Conservation (phyloP, 257 asterid genomes). For the Perilla frutescens region DNA sequence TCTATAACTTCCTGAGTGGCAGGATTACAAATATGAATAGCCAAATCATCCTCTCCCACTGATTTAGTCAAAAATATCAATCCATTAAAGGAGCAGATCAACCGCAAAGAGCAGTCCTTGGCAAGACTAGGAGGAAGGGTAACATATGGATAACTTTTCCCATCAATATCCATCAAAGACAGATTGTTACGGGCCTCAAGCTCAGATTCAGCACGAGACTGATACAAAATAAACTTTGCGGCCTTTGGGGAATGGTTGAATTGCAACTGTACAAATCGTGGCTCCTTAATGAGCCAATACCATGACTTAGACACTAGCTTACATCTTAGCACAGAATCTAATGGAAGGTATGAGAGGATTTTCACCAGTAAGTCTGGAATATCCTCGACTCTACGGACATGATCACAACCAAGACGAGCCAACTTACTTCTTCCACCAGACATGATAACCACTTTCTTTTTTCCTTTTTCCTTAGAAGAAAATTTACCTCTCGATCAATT, state of each 20-base stretch:
- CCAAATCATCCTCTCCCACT: not conserved
- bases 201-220: not conserved
- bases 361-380: constrained; percentile 2
- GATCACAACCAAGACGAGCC: not conserved
- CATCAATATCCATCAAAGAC: constrained; percentile 16
- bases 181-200: not conserved
- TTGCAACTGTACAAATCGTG: constrained; percentile 17
- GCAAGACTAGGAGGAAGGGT: constrained; percentile 14
- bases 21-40: constrained; percentile 26
- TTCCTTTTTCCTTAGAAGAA: not conserved
- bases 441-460: constrained; percentile 11
- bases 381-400: not conserved
- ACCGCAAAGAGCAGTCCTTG: not conserved
- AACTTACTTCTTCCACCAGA: not conserved
- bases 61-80: constrained; percentile 5
- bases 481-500: not conserved
- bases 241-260: not conserved
- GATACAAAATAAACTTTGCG: constrained; percentile 2
- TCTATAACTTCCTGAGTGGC: constrained; percentile 16
- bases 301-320: constrained; percentile 21
- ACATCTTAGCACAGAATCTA: not conserved
- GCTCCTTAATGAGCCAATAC: constrained; percentile 11
- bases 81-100: constrained; percentile 33
- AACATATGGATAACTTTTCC: not conserved
- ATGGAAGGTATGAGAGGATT: constrained; percentile 29